Percentiles rank a stretch among this genome's conserved stretches.
Evolutionary conservation across 805 yeast species (phyloP).

Genomic region (Saturnispora sanitii): DNA sequence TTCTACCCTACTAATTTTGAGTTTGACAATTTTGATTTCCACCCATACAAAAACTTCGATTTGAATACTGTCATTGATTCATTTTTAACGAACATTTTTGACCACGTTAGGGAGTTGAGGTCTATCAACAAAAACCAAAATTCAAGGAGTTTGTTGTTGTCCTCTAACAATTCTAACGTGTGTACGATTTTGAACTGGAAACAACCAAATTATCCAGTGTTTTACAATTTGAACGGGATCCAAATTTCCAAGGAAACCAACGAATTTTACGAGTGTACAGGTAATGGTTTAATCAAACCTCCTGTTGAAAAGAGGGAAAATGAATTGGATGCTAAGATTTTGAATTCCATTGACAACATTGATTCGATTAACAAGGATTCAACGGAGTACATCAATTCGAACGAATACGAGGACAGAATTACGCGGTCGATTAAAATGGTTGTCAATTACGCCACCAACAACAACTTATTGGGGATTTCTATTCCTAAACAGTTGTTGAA

Average conservation of each 20-base stretch:
- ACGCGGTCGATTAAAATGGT: conserved; percentile 75
- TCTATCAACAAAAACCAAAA: conserved; percentile 20
- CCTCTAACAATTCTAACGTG: conserved; percentile 80
- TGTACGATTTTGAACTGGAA: conserved; percentile 96
- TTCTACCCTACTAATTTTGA: conserved; percentile 56
- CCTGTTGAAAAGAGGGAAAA: neutral
- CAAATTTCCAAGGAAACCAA: conserved; percentile 25
- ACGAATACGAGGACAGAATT: conserved; percentile 32
- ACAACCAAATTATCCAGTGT: conserved; percentile 95
- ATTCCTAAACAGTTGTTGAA: conserved; percentile 61
- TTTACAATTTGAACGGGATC: conserved; percentile 70
- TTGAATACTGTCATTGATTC: conserved; percentile 70
- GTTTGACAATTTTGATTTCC: conserved; percentile 23
- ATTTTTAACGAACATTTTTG: conserved; percentile 61
- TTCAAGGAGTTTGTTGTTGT: conserved; percentile 62
- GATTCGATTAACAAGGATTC: conserved; percentile 30
- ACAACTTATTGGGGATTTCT: conserved; percentile 78
- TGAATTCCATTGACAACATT: conserved; percentile 27
- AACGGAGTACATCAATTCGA: conserved; percentile 24
- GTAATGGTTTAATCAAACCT: conserved; percentile 29
- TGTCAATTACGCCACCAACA: conserved; percentile 64
- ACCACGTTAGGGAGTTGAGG: conserved; percentile 54
- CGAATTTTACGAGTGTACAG: conserved; percentile 29
- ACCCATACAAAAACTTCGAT: conserved; percentile 21
- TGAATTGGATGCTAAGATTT: conserved; percentile 5